Base-by-base conservation (phyloP, 768 basidiomycete species). In the Dacryopinax spathularia region DNA sequence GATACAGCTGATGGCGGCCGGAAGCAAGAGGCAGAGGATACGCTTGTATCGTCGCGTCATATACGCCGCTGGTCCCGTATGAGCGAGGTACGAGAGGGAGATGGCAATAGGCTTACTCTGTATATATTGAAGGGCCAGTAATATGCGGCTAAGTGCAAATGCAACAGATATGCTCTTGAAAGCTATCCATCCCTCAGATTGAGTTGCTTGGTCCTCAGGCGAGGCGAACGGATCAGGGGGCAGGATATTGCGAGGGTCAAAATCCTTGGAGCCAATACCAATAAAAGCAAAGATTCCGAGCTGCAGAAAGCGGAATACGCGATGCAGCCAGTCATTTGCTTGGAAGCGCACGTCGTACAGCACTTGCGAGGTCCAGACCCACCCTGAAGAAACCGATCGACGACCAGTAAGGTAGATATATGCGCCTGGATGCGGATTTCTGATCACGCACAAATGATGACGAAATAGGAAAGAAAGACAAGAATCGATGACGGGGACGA, bases 301-400 rank as follows among this genome's bases (percentile, higher is more conserved):
- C 25, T 62, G 34, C 15, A 62, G 43, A 35, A 62, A 62, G 33
- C 27, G 33, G 39, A 62, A 62, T 33, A 36, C 20, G 34, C 62
- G 62, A 60, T 62, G 62, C 18, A 62, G 39, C 62, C 62, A 62
- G 25, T 62, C 62, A 12, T 33, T 34, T 29, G 33, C 33, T 13
- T 36, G 62, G 29, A 41, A 62, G 20, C 62, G 62, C 12, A 62
- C 39, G 39, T 62, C 37, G 62, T 62, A 62, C 22, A 36, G 33
- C 25, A 62, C 62, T n/a, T 62, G 62, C 25, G 22, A 25, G 7
- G 62, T 36, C 62, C 62, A 62, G 34, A 62, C 39, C 62, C 62
- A 62, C 62, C 62, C 36, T 37, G 36, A n/a, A 37, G n/a, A n/a
- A n/a, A n/a, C 36, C 10, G 36, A 37, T 37, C 12, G n/a, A n/a